Evolutionary conservation across 805 yeast species (phyloP).

Genomic region (Myxozyma vanderwaltii): DNA sequence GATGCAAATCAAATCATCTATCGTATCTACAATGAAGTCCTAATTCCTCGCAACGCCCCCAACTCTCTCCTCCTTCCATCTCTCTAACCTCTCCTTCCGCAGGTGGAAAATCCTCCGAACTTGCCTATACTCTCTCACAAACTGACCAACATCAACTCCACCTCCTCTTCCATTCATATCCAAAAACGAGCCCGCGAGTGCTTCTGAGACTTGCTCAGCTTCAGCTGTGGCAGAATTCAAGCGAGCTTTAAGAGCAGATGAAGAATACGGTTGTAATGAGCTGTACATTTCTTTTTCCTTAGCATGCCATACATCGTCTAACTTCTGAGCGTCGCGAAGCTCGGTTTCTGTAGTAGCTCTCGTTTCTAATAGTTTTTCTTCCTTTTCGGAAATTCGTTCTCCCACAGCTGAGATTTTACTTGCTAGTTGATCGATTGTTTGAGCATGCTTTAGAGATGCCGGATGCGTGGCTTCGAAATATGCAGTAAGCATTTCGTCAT

Average conservation of each 20-base stretch:
- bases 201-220: conserved; percentile 43
- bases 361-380: background rate
- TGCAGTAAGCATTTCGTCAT: conserved; percentile 11
- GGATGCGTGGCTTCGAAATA: conserved; percentile 27
- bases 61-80: conserved; percentile 52
- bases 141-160: conserved; percentile 42
- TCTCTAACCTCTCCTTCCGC: conserved; percentile 50
- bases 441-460: background rate
- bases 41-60: conserved; percentile 36
- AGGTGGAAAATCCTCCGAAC: conserved; percentile 50
- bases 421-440: conserved; percentile 8
- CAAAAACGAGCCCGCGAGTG: conserved; percentile 43
- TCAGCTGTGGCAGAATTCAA: conserved; percentile 35
- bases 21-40: too few species aligned
- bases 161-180: conserved; percentile 30
- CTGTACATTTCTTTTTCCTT: conserved; percentile 18
- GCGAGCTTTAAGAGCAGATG: conserved; percentile 8
- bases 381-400: conserved; percentile 7
- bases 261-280: conserved; percentile 21
- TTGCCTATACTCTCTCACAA: conserved; percentile 48
- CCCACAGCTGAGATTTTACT: conserved; percentile 13
- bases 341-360: conserved; percentile 10
- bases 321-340: conserved; percentile 17
- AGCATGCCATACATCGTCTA: conserved; percentile 24
- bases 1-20: too few species aligned